A percentile compares a stretch with the other conserved stretches of the same genome.
Conservation (phyloP, 345 rosid species). For the Sisymbrium altissimum region DNA sequence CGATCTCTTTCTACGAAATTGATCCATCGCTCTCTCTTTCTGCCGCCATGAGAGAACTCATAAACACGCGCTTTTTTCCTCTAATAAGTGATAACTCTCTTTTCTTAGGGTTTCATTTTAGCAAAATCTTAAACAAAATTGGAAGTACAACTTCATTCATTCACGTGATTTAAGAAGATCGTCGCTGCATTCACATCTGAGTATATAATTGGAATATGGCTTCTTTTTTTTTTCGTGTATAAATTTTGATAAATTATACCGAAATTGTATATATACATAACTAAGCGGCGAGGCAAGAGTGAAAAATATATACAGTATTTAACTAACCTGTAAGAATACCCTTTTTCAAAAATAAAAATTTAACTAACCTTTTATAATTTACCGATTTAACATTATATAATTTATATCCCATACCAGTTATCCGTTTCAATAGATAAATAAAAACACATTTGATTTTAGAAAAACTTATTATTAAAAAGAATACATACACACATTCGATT, state of each 20-base stretch:
- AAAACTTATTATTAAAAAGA: background rate
- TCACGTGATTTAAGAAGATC: constrained; percentile 7
- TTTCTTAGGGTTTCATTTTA: constrained; percentile 13
- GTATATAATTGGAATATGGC: background rate
- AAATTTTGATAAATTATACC: too few species aligned
- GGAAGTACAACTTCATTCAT: constrained; percentile 8
- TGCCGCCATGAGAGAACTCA: constrained; percentile 38
- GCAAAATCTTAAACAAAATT: constrained; percentile 1
- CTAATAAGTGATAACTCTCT: background rate
- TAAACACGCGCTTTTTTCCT: constrained; percentile 1
- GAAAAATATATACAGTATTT: too few species aligned
- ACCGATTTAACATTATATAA: too few species aligned
- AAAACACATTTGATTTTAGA: background rate
- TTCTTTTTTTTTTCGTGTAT: constrained; percentile 10
- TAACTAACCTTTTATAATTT: too few species aligned
- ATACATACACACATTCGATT: background rate
- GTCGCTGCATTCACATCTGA: background rate
- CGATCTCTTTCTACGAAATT: constrained; percentile 31
- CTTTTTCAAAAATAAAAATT: too few species aligned
- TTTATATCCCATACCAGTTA: background rate
- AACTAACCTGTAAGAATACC: too few species aligned
- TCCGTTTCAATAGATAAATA: background rate
- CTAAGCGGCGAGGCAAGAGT: too few species aligned
- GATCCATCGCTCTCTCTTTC: constrained; percentile 41
- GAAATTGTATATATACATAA: too few species aligned